phyloP scores from a whole-genome alignment of 176 grass and related monocot genomes.

The Oryza glaberrima region DNA sequence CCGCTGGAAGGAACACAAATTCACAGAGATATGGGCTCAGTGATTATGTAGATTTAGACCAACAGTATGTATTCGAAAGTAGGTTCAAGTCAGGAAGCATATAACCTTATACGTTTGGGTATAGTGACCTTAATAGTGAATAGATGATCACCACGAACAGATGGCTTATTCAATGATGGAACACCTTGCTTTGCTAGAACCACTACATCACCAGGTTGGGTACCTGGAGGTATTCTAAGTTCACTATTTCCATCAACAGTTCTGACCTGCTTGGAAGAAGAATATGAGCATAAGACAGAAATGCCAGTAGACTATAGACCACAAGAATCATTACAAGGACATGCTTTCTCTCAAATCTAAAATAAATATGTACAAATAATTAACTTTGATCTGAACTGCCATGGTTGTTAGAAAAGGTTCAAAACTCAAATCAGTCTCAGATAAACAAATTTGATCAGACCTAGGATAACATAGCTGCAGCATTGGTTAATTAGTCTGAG shows the following conservation, averaged over 20 bases:
- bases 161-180: constrained; percentile 88
- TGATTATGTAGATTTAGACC: constrained; percentile 20
- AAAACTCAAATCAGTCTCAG: not conserved
- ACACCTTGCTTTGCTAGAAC: constrained; percentile 90
- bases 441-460: constrained; percentile 22
- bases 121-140: constrained; percentile 90
- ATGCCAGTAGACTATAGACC: not conserved
- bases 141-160: constrained; percentile 90
- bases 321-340: constrained; percentile 17
- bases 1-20: constrained; percentile 57
- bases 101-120: constrained; percentile 91
- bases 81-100: constrained; percentile 21
- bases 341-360: constrained; percentile 23
- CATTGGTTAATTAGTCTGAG: not conserved
- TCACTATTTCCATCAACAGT: constrained; percentile 77
- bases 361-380: constrained; percentile 35
- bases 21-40: not conserved
- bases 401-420: constrained; percentile 34
- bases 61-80: constrained; percentile 2
- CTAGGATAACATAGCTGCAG: not conserved
- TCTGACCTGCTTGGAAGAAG: constrained; percentile 72
- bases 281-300: constrained; percentile 22
- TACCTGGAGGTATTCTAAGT: constrained; percentile 93
- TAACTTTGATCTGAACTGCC: constrained; percentile 32
- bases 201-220: constrained; percentile 91